phyloP scores from a whole-genome alignment of 768 basidiomycete genomes.

The Cantharellus anzutake region DNA sequence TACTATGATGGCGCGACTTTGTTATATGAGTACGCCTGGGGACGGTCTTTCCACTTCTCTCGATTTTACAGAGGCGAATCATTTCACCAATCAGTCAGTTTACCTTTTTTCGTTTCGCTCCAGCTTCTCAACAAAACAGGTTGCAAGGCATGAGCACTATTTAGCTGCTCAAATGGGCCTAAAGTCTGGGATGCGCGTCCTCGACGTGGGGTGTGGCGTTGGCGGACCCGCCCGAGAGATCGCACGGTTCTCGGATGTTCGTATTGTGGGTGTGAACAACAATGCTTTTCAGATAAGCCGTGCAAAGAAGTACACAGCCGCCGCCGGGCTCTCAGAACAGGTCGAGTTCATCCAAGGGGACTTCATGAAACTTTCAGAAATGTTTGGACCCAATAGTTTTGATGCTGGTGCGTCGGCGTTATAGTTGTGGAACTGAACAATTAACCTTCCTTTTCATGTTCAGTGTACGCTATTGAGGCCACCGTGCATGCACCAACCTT shows the following conservation, averaged over 20 bases:
- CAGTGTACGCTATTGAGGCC: slow-evolving; percentile 94
- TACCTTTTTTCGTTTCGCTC: not conserved
- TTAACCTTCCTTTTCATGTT: not conserved
- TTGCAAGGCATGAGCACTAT: slow-evolving; percentile 96
- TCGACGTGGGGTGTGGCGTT: slow-evolving; percentile 96
- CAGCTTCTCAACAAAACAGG: slow-evolving; percentile 37
- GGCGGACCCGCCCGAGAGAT: slow-evolving; percentile 96
- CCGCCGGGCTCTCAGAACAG: slow-evolving; percentile 54
- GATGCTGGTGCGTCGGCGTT: slow-evolving; percentile 57
- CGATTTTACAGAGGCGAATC: slow-evolving; percentile 82
- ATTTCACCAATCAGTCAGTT: slow-evolving; percentile 13
- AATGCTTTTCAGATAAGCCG: slow-evolving; percentile 86
- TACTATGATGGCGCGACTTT: slow-evolving; percentile 96
- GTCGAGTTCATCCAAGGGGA: slow-evolving; percentile 81
- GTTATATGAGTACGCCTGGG: slow-evolving; percentile 91
- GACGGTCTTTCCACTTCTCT: slow-evolving; percentile 85
- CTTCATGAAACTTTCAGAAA: slow-evolving; percentile 85
- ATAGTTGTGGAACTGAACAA: not conserved
- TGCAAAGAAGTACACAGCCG: slow-evolving; percentile 66
- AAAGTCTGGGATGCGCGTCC: slow-evolving; percentile 80
- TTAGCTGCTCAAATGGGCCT: slow-evolving; percentile 74
- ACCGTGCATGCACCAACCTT: slow-evolving; percentile 91
- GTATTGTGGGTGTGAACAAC: slow-evolving; percentile 82
- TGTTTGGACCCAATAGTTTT: slow-evolving; percentile 83
- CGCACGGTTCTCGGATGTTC: slow-evolving; percentile 70